These are phyloP conservation scores for Neopestalotiopsis rosae DNA, from an alignment of 2,329 filamentous ascomycete species.

Conservation along the genomic window DNA sequence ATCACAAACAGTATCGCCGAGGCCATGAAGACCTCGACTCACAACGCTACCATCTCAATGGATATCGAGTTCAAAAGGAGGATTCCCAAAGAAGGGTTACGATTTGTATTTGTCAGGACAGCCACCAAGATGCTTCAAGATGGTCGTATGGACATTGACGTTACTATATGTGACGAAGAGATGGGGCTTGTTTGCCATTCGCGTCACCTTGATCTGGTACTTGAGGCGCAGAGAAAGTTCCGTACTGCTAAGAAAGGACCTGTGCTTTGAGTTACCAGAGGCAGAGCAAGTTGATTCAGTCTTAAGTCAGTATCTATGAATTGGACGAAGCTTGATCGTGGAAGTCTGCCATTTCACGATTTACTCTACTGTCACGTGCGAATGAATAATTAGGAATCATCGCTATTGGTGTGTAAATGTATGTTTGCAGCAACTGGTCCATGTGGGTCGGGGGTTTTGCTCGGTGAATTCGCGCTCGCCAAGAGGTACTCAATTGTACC, in stretches of 20 bases:
- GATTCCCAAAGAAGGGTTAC: conserved; percentile 27
- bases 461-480: too few species aligned
- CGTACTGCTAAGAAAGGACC: not conserved
- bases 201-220: conserved; percentile 23
- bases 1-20: conserved; percentile 24
- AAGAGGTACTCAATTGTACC: too few species aligned
- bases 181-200: conserved; percentile 22
- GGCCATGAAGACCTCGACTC: conserved; percentile 22
- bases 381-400: not conserved
- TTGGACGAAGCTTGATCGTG: not conserved
- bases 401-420: too few species aligned
- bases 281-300: not conserved
- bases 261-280: not conserved
- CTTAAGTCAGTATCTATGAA: not conserved
- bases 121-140: conserved; percentile 26
- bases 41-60: conserved; percentile 28
- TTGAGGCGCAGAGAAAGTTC: conserved; percentile 25
- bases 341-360: not conserved
- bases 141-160: conserved; percentile 26
- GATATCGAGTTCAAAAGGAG: conserved; percentile 34
- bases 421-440: too few species aligned
- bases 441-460: too few species aligned
- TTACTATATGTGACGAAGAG: conserved; percentile 24
- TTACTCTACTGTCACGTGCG: not conserved
- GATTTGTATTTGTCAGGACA: conserved; percentile 29